Evolutionary conservation across 148 eudicot genomes (phyloP).

Genomic region (Amaranthus cruentus): DNA sequence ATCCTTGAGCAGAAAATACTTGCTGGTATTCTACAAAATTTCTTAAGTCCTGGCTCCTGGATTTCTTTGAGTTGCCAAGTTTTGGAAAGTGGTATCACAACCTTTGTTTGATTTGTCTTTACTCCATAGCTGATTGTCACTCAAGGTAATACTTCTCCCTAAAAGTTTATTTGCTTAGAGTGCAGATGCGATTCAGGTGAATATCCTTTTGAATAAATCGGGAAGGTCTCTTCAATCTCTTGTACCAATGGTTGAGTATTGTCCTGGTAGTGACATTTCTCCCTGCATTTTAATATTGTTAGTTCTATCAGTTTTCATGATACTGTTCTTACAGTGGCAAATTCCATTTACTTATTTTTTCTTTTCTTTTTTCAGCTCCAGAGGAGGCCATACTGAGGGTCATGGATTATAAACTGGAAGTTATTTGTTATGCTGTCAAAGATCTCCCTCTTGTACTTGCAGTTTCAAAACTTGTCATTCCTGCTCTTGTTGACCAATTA

Average conservation of each 20-base stretch:
- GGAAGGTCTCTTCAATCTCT: constrained; percentile 39
- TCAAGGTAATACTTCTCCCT: constrained; percentile 16
- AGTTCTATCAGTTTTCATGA: not conserved
- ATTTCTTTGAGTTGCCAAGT: too few relatives aligned
- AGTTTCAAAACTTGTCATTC: constrained; percentile 68
- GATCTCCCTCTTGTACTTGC: constrained; percentile 55
- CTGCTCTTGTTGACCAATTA: constrained; percentile 76
- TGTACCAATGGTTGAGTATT: constrained; percentile 69
- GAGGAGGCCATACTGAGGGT: constrained; percentile 58
- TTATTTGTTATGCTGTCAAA: constrained; percentile 79
- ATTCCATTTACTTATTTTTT: not conserved
- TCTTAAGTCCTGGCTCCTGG: too few relatives aligned
- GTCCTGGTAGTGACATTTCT: constrained; percentile 55
- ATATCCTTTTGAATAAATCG: constrained; percentile 51
- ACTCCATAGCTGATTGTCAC: not conserved
- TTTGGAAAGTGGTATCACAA: not conserved
- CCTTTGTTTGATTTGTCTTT: not conserved
- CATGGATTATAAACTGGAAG: constrained; percentile 64
- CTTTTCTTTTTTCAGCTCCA: constrained; percentile 45
- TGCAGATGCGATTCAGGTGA: constrained; percentile 83
- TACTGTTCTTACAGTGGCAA: not conserved
- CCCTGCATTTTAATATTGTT: not conserved
- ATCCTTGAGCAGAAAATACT: too few relatives aligned
- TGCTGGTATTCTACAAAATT: too few relatives aligned
- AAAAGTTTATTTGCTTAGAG: constrained; percentile 46